Percentiles rank a stretch among this genome's conserved stretches.
Conservation (phyloP, 2,329 filamentous ascomycete species). For the Curvularia lunata region DNA sequence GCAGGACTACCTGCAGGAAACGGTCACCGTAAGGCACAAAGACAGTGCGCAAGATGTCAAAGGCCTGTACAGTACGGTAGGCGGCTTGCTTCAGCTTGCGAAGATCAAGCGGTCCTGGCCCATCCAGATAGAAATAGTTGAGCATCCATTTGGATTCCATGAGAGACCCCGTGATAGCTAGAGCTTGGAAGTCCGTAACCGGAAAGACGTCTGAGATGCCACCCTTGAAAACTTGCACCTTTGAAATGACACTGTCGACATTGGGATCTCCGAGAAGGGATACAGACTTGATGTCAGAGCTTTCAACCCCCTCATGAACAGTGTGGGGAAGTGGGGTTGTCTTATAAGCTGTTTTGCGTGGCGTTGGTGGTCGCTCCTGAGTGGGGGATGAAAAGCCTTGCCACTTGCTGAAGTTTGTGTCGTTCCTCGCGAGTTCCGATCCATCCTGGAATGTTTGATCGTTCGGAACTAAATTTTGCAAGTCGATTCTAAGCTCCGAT, state of each 20-base stretch:
- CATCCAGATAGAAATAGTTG: constrained; percentile 46
- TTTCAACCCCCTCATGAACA: constrained; percentile 35
- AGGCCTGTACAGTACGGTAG: constrained; percentile 41
- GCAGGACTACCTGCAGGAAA: constrained; percentile 43
- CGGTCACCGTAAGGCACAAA: constrained; percentile 45
- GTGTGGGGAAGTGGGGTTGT: constrained; percentile 32
- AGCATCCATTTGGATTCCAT: constrained; percentile 47
- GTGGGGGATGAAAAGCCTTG: constrained; percentile 25
- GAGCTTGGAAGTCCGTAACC: constrained; percentile 44
- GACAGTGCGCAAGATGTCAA: constrained; percentile 45
- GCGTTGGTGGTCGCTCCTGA: constrained; percentile 16
- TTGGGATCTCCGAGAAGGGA: constrained; percentile 43
- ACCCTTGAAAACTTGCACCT: constrained; percentile 45
- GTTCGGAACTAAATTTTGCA: constrained; percentile 13
- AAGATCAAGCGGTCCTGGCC: constrained; percentile 39
- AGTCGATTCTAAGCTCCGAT: constrained; percentile 34
- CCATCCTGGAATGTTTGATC: constrained; percentile 15
- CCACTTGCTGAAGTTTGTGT: constrained; percentile 37
- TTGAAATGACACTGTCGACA: constrained; percentile 46
- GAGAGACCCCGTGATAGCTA: constrained; percentile 44
- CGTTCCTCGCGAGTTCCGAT: constrained; percentile 16
- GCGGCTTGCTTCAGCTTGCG: constrained; percentile 41
- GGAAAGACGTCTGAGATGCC: constrained; percentile 44
- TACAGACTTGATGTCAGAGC: constrained; percentile 28
- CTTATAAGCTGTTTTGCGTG: constrained; percentile 22